These are phyloP conservation scores for Austroboletus festivus DNA, from an alignment of 768 basidiomycete genomes.

Conservation along the genomic window DNA sequence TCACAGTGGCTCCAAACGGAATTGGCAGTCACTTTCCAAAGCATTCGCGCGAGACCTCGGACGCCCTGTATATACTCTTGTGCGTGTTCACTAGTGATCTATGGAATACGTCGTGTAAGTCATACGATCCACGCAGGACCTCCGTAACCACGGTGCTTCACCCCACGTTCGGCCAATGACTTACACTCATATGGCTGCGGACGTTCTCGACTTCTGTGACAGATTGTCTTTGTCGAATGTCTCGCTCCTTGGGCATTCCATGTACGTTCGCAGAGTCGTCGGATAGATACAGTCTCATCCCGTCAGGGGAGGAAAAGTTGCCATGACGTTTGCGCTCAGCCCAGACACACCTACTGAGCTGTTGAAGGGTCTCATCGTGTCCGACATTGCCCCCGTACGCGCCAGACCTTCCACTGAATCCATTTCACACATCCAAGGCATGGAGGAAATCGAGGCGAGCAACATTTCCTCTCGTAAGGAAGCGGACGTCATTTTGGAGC, in stretches of 20 bases:
- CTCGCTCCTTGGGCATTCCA: constrained; percentile 84
- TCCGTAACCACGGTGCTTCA: constrained; percentile 87
- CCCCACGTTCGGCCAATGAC: constrained; percentile 73
- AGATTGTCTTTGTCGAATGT: constrained; percentile 54
- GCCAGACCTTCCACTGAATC: constrained; percentile 63
- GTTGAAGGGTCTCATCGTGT: constrained; percentile 62
- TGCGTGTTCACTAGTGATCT: constrained; percentile 26
- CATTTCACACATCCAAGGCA: constrained; percentile 59
- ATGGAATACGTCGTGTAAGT: not conserved
- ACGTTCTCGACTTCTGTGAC: constrained; percentile 67
- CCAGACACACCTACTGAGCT: constrained; percentile 39
- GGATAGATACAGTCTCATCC: not conserved
- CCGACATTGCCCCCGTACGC: constrained; percentile 76
- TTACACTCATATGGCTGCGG: constrained; percentile 76
- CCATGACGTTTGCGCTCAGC: constrained; percentile 63
- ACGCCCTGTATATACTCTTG: constrained; percentile 73
- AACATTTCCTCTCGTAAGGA: constrained; percentile 60
- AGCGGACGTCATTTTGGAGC: constrained; percentile 61
- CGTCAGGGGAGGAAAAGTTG: constrained; percentile 82
- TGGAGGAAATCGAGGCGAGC: constrained; percentile 68
- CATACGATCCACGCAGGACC: constrained; percentile 48
- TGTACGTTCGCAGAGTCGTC: constrained; percentile 47
- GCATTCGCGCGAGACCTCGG: constrained; percentile 62
- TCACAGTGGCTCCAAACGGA: constrained; percentile 82
- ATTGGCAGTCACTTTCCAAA: constrained; percentile 82